Evolutionary conservation across 805 yeast genomes (phyloP), one percentile per base, ranked within the genome.

Genomic region (Candida sanyiensis): DNA sequence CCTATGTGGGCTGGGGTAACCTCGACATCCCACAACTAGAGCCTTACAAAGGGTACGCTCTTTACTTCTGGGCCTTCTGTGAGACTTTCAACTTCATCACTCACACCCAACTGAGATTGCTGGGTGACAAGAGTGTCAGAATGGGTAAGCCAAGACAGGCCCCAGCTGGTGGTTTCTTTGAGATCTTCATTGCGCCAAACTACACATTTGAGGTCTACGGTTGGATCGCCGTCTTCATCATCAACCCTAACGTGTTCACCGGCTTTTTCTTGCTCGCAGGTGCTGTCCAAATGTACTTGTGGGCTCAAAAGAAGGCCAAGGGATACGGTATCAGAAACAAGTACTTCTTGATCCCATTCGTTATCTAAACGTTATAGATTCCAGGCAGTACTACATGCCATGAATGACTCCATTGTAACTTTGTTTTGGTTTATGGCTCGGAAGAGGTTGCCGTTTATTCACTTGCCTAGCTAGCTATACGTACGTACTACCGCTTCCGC

Each of bases 241-340:
- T 87, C 56, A 80, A 77, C 50, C 81, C 87, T 46, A 87, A 88
- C 64, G 70, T 90, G 74, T 72, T 88, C 25, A 73, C 90, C 23
- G 70, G 79, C 56, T 52, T 85, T 17, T 93, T 93, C 65, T 65
- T 79, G 36, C 50, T 68, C 15, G 85, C 86, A 35, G 81, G 93
- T 35, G 67, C 83, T 11, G 72, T 61, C 28, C 96, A 93, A 59
- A 90, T 93, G 97, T 80, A 74, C 66, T 50, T 76, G 38, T 90
- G 97, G 97, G 97, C 97, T 17, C 71, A 75, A 42, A 80, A 86
- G 68, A 89, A 87, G 61, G 94, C 90, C 63, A 69, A 66, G 52
- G 75, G 77, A 47, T 93, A 90, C 60, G 90, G 90, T 54, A 76
- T 77, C 52, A 42, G 35, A 15, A 70, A 75, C 58, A 81, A 88